Evolutionary conservation across 768 basidiomycete genomes (phyloP).

Genomic region (Agrocybe praecox): DNA sequence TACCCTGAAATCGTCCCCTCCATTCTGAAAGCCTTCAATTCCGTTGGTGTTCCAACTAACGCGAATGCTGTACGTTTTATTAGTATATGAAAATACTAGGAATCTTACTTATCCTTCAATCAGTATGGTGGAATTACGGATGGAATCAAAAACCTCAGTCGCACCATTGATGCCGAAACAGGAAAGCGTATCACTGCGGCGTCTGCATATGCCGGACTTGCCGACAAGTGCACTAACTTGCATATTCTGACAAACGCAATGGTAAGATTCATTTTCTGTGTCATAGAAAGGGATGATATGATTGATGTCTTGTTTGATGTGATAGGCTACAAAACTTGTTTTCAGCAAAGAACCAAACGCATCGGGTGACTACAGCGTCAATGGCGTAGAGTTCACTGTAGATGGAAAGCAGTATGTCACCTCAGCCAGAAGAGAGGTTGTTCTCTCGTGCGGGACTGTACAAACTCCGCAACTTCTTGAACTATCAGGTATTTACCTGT

Average conservation of each 20-base stretch:
- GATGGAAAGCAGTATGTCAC: neutral
- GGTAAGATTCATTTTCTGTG: neutral
- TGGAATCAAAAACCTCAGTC: neutral
- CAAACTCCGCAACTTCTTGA: neutral
- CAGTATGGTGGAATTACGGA: neutral
- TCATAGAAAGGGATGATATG: neutral
- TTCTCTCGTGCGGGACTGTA: neutral
- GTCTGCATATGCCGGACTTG: neutral
- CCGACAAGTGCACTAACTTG: neutral
- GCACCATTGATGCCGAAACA: neutral
- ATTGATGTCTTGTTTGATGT: neutral
- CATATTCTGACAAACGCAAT: neutral
- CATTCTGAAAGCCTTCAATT: neutral
- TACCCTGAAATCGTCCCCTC: neutral
- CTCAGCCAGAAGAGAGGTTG: neutral
- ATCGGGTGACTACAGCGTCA: neutral
- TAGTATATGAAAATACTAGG: too few relatives aligned
- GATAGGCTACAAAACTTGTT: neutral
- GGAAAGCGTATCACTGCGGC: neutral
- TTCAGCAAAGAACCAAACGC: too few relatives aligned
- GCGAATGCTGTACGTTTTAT: neutral
- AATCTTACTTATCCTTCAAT: too few relatives aligned
- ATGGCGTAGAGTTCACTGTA: neutral
- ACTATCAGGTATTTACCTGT: neutral
- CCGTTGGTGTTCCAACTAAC: neutral